These are phyloP conservation scores for Hypholoma sublateritium DNA, from an alignment of 768 basidiomycete species.

Conservation along the genomic window DNA sequence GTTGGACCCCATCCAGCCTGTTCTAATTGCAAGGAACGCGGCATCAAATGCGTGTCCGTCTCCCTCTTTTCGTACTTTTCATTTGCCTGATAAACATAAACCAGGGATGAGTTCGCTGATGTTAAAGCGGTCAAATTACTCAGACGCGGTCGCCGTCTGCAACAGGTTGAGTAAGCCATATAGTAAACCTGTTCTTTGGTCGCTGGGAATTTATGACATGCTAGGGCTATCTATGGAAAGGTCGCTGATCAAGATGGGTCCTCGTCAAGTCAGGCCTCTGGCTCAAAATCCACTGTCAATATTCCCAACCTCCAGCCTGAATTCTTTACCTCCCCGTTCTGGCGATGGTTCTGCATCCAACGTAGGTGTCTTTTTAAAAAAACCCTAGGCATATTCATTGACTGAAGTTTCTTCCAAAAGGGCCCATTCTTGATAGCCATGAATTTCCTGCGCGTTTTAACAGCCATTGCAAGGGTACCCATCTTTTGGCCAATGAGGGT, in stretches of 20 bases:
- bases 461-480: slow-evolving; percentile 61
- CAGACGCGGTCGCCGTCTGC: slow-evolving; percentile 73
- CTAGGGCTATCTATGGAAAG: slow-evolving; percentile 79
- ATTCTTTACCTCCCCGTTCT: slow-evolving; percentile 87
- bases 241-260: slow-evolving; percentile 44
- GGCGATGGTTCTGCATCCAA: slow-evolving; percentile 81
- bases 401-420: slow-evolving; percentile 67
- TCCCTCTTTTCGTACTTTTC: not conserved
- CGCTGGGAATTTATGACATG: slow-evolving; percentile 8
- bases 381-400: slow-evolving; percentile 2
- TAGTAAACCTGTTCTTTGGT: not conserved
- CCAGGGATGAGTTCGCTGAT: slow-evolving; percentile 88
- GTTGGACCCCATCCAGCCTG: slow-evolving; percentile 56
- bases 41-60: slow-evolving; percentile 90
- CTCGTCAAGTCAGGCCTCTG: slow-evolving; percentile 29
- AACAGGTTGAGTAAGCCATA: slow-evolving; percentile 75
- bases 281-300: slow-evolving; percentile 43
- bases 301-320: slow-evolving; percentile 75
- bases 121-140: slow-evolving; percentile 88
- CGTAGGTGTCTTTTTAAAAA: slow-evolving; percentile 41
- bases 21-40: slow-evolving; percentile 88
- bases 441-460: slow-evolving; percentile 78
- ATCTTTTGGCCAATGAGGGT: slow-evolving; percentile 68
- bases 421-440: slow-evolving; percentile 79
- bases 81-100: slow-evolving; percentile 5